phyloP scores from a whole-genome alignment of 2,329 filamentous ascomycete genomes.

The Pseudogymnoascus sp. region DNA sequence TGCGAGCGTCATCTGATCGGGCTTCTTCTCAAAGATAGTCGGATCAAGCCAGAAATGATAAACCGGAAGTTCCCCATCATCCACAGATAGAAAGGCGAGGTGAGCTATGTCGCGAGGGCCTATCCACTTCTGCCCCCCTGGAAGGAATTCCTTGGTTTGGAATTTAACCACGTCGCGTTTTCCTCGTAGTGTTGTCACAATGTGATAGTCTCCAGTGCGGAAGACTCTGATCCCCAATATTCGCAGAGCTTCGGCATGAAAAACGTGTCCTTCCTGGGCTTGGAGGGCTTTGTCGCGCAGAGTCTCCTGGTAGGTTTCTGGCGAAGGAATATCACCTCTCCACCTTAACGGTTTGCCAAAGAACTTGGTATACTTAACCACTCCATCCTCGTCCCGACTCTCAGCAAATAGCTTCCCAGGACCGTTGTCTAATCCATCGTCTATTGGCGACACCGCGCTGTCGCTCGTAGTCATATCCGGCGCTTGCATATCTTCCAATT shows the following conservation, averaged over 20 bases:
- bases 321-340: not conserved
- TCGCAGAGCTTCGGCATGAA: not conserved
- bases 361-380: not conserved
- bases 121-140: not conserved
- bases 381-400: not conserved
- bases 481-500: not conserved
- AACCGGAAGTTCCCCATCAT: not conserved
- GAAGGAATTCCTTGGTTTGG: not conserved
- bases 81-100: not conserved
- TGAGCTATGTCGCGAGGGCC: not conserved
- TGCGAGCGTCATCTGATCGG: not conserved
- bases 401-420: not conserved
- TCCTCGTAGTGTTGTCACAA: not conserved
- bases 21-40: not conserved
- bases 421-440: not conserved
- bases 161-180: constrained; percentile 3
- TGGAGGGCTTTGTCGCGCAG: not conserved
- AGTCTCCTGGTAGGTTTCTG: not conserved
- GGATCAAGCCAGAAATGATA: not conserved
- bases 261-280: not conserved
- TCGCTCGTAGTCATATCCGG: not conserved
- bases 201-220: constrained; percentile 1
- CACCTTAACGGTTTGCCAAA: not conserved
- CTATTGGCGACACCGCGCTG: not conserved
- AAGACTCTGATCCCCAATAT: not conserved